Conservation (phyloP, 169 alveolate species). For the Blepharisma undulans region DNA sequence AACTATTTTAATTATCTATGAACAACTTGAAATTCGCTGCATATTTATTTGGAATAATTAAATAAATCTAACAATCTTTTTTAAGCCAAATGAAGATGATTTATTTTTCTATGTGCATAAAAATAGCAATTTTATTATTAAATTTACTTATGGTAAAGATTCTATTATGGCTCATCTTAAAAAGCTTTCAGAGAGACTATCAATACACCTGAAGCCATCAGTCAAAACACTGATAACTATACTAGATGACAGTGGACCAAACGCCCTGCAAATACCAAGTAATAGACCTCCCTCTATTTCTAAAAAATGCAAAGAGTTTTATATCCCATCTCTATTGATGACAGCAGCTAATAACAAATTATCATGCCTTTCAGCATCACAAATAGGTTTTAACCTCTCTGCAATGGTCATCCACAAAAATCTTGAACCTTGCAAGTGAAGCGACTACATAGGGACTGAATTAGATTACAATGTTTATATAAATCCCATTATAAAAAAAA, state of each 20-base stretch:
- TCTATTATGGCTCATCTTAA: not conserved
- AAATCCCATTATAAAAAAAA: not conserved
- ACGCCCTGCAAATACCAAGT: not conserved
- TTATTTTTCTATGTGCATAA: too few relatives aligned
- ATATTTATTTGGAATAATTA: too few relatives aligned
- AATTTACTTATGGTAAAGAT: not conserved
- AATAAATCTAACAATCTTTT: too few relatives aligned
- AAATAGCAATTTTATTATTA: not conserved
- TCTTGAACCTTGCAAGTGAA: not conserved
- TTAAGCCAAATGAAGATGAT: too few relatives aligned
- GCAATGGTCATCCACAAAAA: not conserved
- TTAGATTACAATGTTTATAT: not conserved
- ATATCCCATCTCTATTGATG: constrained; percentile 6
- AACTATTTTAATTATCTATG: too few relatives aligned
- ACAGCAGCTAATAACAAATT: constrained; percentile 4
- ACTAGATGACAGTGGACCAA: not conserved
- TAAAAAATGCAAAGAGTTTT: not conserved
- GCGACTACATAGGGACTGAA: constrained; percentile 8
- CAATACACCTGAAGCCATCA: not conserved
- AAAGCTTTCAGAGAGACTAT: not conserved
- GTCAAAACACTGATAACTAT: not conserved
- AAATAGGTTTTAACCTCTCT: not conserved
- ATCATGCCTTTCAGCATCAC: not conserved
- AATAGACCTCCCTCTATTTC: not conserved
- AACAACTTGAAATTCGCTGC: too few relatives aligned